Base-by-base conservation (phyloP, 441 rosid species). In the Kokia cookei region DNA sequence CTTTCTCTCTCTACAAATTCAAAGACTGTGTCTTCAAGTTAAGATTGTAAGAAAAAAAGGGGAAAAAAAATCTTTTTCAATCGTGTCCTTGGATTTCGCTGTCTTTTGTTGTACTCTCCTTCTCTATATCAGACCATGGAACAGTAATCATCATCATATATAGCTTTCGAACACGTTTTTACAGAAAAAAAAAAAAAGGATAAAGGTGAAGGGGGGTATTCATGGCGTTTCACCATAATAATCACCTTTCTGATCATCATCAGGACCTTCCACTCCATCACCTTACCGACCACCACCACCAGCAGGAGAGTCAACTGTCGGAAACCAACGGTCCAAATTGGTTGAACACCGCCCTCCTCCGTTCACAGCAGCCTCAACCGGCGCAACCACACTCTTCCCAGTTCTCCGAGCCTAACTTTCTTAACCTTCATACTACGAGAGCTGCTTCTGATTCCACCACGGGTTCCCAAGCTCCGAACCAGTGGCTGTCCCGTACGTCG, bases 191-290 rank as follows among this genome's bases (percentile, higher is more conserved):
- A 54, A 40, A 17, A 7, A 24, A 37, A 13, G 45, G 29, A 17
- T 8, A 11, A 19, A 55, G 60, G 14, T 4, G 22, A 55, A 14
- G 24, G 32, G 26, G 60, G 2, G 60, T 54, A 17, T 19, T 8
- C 81, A 94, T 94, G 99, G 96, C 99, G 80, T 94, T 89, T 86
- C 92, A 89, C 43, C 95, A 90, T 69, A 89, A 90, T 67, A 89
- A 84, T 60, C 94, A 90, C 76, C 86, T 89, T 35, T 83, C 91
- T 54, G 59, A 54, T 54, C 59, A 55, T 15, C 94, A 89, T 15
- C 94, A 89, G 15, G 92, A 91, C 84, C 88, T 90, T 71, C 88
- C 98, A 53, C 88, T 94, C 57, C 91, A 90, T 77, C 95, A 89
- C 85, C 91, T 92, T 79, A 59, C 90, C 76, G 86, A 86, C 81